Percentiles rank a stretch among this genome's conserved stretches.
Conservation (phyloP, 1,284 basidiomycete species). For the Trichosporon asahii region DNA sequence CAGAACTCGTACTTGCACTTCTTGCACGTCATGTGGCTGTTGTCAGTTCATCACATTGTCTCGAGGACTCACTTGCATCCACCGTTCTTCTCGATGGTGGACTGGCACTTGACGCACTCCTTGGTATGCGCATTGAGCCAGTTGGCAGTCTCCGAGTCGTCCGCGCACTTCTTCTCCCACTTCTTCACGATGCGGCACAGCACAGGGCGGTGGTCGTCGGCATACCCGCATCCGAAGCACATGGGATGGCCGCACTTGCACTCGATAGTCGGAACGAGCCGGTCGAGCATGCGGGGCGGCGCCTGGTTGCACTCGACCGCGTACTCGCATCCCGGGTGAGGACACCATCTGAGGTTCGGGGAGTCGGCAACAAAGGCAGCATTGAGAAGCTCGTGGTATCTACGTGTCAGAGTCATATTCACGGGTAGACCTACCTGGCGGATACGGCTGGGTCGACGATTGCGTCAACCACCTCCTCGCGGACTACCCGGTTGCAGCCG, state of each 20-base stretch:
- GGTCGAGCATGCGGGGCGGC: constrained; percentile 67
- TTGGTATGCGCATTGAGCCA: constrained; percentile 99
- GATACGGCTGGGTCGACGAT: constrained; percentile 51
- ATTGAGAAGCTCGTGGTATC: constrained; percentile 82
- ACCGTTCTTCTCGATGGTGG: constrained; percentile 99
- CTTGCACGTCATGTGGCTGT: constrained; percentile 97
- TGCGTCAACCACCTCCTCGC: constrained; percentile 55
- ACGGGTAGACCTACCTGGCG: constrained; percentile 47
- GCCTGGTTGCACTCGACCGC: constrained; percentile 85
- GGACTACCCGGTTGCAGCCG: constrained; percentile 72
- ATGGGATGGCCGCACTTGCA: constrained; percentile 73
- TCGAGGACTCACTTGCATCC: constrained; percentile 82
- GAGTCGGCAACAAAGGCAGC: constrained; percentile 88
- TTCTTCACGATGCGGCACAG: constrained; percentile 83
- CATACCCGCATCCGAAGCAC: constrained; percentile 85
- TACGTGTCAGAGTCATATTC: constrained; percentile 38
- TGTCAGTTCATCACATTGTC: neutral
- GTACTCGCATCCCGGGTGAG: constrained; percentile 66
- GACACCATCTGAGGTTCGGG: constrained; percentile 84
- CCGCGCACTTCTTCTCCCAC: constrained; percentile 96
- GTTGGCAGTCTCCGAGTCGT: constrained; percentile 97
- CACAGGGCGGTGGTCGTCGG: constrained; percentile 84
- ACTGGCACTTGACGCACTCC: constrained; percentile 91
- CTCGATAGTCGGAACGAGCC: constrained; percentile 81
- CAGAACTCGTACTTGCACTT: constrained; percentile 87